Conservation (phyloP, 768 basidiomycete species). For the Sistotremastrum niveocremeum region DNA sequence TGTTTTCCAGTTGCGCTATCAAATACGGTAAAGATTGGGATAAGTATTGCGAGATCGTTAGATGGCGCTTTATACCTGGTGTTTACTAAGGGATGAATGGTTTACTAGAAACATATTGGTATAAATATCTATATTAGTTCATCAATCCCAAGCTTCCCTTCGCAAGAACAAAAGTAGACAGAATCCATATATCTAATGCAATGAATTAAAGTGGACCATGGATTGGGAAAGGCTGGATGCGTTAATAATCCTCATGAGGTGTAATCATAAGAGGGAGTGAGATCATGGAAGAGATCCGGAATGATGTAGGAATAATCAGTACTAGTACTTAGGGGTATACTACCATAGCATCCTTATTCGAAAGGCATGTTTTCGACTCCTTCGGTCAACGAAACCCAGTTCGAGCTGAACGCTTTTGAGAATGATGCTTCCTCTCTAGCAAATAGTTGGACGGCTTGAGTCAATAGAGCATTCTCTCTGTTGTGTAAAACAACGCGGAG, state of each 20-base stretch:
- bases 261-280: too few relatives aligned
- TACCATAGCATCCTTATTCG: conserved; percentile 33
- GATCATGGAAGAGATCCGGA: too few relatives aligned
- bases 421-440: conserved; percentile 63
- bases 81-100: conserved; percentile 42
- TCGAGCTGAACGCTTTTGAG: conserved; percentile 42
- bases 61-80: conserved; percentile 81
- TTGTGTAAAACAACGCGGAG: conserved; percentile 87
- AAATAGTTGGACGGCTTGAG: conserved; percentile 58
- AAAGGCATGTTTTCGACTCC: conserved; percentile 74
- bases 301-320: too few relatives aligned
- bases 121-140: too few relatives aligned
- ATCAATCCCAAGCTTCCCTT: too few relatives aligned
- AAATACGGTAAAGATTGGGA: conserved; percentile 98
- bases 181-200: too few relatives aligned
- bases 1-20: conserved; percentile 43
- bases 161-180: too few relatives aligned
- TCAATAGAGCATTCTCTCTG: conserved; percentile 71
- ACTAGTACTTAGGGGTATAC: background rate
- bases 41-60: conserved; percentile 73
- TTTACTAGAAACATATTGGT: too few relatives aligned
- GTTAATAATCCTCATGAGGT: too few relatives aligned
- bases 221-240: too few relatives aligned
- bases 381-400: conserved; percentile 65
- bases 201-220: too few relatives aligned